phyloP scores from a whole-genome alignment of 345 rosid genomes.

The Brassica nigra region DNA sequence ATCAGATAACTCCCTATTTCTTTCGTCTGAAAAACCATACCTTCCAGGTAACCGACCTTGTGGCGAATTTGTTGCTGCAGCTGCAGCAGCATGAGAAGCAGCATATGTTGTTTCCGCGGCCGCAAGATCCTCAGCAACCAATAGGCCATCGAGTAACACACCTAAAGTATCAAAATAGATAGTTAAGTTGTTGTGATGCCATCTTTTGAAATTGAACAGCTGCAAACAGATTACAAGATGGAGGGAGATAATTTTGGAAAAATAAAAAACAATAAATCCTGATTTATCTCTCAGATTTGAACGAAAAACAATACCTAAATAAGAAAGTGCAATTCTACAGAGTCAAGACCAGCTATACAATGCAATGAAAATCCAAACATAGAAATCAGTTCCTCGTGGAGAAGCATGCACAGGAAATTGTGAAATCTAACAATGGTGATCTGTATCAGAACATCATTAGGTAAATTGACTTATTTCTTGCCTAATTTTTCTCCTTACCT shows the following conservation, averaged over 20 bases:
- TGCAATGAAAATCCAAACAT: constrained; percentile 3
- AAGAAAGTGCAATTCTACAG: neutral
- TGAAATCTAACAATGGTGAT: neutral
- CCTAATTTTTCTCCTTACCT: constrained; percentile 48
- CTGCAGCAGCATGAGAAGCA: constrained; percentile 89
- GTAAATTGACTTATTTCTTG: constrained; percentile 7
- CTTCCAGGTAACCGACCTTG: constrained; percentile 60
- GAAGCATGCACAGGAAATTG: constrained; percentile 20
- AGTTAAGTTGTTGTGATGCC: constrained; percentile 15
- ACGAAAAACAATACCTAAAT: neutral
- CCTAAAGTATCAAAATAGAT: constrained; percentile 50
- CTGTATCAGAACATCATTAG: constrained; percentile 19
- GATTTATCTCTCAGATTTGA: neutral
- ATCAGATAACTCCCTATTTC: constrained; percentile 60
- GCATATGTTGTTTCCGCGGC: constrained; percentile 83
- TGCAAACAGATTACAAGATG: neutral
- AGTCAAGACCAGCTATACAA: constrained; percentile 5
- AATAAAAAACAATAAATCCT: neutral
- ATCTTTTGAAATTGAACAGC: neutral
- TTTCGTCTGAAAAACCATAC: constrained; percentile 74
- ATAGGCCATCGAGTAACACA: constrained; percentile 87
- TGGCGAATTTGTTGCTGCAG: constrained; percentile 67
- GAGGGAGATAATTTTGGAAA: constrained; percentile 2
- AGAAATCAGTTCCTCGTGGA: neutral
- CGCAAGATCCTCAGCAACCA: constrained; percentile 91